Evolutionary conservation across 2,329 filamentous ascomycete genomes (phyloP).

Genomic region (Lecanicillium sp.): DNA sequence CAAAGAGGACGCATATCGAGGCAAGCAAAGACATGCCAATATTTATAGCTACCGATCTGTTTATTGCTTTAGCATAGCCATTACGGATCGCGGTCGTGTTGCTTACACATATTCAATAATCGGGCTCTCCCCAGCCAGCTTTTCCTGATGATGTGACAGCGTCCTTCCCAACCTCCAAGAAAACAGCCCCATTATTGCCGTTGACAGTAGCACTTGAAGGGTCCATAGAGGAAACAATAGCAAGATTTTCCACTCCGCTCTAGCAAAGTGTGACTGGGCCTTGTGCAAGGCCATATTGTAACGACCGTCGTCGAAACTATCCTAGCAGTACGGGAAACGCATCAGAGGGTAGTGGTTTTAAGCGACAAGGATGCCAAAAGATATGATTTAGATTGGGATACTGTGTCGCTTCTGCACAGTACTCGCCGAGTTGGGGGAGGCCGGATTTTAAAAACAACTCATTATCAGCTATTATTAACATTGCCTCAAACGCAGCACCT

Average conservation of each 20-base stretch:
- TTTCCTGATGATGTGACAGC: slow-evolving; percentile 31
- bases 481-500: too few relatives aligned
- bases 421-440: too few relatives aligned
- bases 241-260: slow-evolving; percentile 40
- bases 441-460: too few relatives aligned
- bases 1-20: slow-evolving; percentile 36
- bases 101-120: slow-evolving; percentile 40
- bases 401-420: too few relatives aligned
- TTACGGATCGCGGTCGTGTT: slow-evolving; percentile 2
- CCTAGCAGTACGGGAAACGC: too few relatives aligned
- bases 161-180: slow-evolving; percentile 43
- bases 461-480: too few relatives aligned
- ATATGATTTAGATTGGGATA: too few relatives aligned
- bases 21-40: slow-evolving; percentile 39
- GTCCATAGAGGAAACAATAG: slow-evolving; percentile 43
- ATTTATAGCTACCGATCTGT: slow-evolving; percentile 44
- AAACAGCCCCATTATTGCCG: slow-evolving; percentile 42
- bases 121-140: slow-evolving; percentile 29
- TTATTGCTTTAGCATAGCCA: slow-evolving; percentile 14
- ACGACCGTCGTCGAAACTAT: too few relatives aligned
- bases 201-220: slow-evolving; percentile 36
- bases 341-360: too few relatives aligned
- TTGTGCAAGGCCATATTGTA: slow-evolving; percentile 33
- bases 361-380: too few relatives aligned
- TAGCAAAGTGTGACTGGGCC: slow-evolving; percentile 43